Conservation (phyloP, 2,329 filamentous ascomycete species). For the Colletotrichum paranaense region DNA sequence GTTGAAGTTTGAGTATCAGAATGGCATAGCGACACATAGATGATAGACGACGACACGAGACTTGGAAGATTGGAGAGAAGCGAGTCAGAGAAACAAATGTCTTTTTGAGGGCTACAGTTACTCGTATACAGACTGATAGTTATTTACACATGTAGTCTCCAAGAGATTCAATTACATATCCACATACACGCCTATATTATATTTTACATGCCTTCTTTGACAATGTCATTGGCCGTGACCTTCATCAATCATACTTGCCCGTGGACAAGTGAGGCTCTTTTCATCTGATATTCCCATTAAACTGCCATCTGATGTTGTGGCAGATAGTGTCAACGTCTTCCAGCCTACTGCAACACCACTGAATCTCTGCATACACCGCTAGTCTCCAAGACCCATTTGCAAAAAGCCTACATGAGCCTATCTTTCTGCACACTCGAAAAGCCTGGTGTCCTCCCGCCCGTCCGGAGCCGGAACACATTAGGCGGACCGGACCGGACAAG, state of each 20-base stretch:
- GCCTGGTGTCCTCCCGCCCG: not conserved
- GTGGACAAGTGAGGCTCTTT: not conserved
- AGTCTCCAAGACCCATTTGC: not conserved
- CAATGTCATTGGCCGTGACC: not conserved
- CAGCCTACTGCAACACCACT: not conserved
- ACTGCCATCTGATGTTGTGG: not conserved
- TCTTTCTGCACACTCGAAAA: not conserved
- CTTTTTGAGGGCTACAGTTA: constrained; percentile 12
- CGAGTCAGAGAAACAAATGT: not conserved
- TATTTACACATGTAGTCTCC: constrained; percentile 10
- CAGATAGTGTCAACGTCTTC: not conserved
- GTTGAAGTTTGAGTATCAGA: constrained; percentile 22
- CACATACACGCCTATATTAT: not conserved
- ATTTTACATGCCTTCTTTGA: not conserved
- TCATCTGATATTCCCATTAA: not conserved
- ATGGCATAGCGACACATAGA: constrained; percentile 29
- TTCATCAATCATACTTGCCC: not conserved
- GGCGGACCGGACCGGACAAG: constrained; percentile 27
- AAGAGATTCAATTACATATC: not conserved
- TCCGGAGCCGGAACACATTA: constrained; percentile 3
- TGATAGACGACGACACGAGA: constrained; percentile 27
- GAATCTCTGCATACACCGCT: constrained; percentile 1
- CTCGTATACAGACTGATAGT: constrained; percentile 9
- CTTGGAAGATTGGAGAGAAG: not conserved
- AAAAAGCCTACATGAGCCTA: not conserved